Base-by-base conservation (phyloP, 768 basidiomycete genomes). In the Hypsizygus marmoreus region DNA sequence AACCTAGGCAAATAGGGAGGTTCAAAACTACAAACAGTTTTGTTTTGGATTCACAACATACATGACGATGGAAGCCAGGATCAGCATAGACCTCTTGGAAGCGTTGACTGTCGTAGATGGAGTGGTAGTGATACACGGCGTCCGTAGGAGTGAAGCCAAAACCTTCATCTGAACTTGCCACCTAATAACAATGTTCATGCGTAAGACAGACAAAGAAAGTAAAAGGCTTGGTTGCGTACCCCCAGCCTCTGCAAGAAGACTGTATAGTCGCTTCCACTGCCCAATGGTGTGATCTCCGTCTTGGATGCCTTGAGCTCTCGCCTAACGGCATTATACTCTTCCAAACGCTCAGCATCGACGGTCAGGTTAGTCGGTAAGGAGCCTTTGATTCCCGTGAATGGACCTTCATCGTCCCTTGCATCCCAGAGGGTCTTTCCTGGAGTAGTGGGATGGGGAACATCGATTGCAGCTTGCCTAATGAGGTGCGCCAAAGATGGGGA, bases 191-290 rank as follows among this genome's bases (percentile, higher is more conserved):
- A 11, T 6, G 8, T 28, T 42, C 29, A 48, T 29, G n/a, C n/a
- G n/a, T 35, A 10, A 40, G 23, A 14, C 10, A 25, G 11, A 30
- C 47, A 14, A 12, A 19, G 29, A 5, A 17, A 31, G 35, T 7
- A 25, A 17, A 22, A 11, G 31, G 12, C 3, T 11, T 7, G n/a
- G n/a, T 43, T 7, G 58, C 68, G 31, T 57, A 74, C 73, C n/a
- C 78, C 78, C 16, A 80, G 58, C 38, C 84, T 74, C 64, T 97
- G 91, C 56, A 98, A 67, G 71, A 97, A 97, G 8, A 91, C 86
- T 0, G 95, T 97, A 55, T 77, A 97, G 65, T 97, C 95, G 47
- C 89, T 91, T 19, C 91, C 91, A 40, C 85, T 88, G 30, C 91
- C 91, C n/a, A 93, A 68, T 12, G 88, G 77, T 0, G 31, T 29